phyloP scores from a whole-genome alignment of 768 basidiomycete genomes.

The Roridomyces roridus region DNA sequence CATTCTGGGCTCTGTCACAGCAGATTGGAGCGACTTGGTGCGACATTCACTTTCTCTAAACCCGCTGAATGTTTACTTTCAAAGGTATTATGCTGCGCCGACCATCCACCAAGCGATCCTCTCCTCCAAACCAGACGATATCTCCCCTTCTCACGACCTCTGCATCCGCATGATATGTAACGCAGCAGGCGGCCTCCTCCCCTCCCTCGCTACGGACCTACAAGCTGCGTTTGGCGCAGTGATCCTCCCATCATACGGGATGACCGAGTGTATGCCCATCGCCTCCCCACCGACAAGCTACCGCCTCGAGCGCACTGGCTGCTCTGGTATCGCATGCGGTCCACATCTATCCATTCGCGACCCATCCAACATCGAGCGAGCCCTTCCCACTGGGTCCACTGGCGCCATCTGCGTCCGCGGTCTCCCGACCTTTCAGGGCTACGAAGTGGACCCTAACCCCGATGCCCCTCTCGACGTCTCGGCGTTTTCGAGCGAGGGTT shows the following conservation, averaged over 20 bases:
- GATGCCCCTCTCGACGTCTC: constrained; percentile 50
- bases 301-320: constrained; percentile 52
- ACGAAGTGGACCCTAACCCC: constrained; percentile 51
- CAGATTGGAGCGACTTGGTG: constrained; percentile 55
- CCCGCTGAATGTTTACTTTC: constrained; percentile 3
- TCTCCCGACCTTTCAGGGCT: constrained; percentile 57
- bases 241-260: constrained; percentile 66
- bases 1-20: constrained; percentile 52
- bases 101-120: constrained; percentile 59
- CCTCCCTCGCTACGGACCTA: constrained; percentile 55
- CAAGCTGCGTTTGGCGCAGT: constrained; percentile 56
- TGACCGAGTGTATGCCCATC: constrained; percentile 65
- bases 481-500: constrained; percentile 54
- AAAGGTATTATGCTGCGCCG: constrained; percentile 57
- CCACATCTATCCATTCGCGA: constrained; percentile 52
- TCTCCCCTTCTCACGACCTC: constrained; percentile 39
- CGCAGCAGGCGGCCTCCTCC: constrained; percentile 59
- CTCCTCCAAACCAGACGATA: constrained; percentile 38
- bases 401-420: constrained; percentile 64
- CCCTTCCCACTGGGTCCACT: constrained; percentile 44
- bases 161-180: constrained; percentile 55
- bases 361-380: constrained; percentile 41
- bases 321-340: constrained; percentile 56
- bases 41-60: neutral
- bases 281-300: constrained; percentile 50